phyloP scores from a whole-genome alignment of 1,139 yeast genomes.

The Kodamaea derodonti region DNA sequence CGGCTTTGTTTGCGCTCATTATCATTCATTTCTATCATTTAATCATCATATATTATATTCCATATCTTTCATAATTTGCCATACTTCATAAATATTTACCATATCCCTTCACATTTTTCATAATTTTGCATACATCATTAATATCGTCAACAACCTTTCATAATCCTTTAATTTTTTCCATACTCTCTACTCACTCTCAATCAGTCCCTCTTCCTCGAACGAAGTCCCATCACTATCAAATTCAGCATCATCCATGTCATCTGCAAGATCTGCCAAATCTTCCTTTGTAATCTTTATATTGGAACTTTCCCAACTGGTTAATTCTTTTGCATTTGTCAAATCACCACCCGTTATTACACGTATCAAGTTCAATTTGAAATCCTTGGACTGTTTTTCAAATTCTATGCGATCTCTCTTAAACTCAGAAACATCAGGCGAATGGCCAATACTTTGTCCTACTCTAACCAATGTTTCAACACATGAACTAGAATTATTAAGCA shows the following conservation, averaged over 20 bases:
- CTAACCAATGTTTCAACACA: conserved; percentile 78
- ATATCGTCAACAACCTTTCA: too few relatives aligned
- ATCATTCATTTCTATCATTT: too few relatives aligned
- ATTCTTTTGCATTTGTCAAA: conserved; percentile 25
- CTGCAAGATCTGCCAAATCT: conserved; percentile 17
- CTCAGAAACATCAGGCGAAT: conserved; percentile 49
- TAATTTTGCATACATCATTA: too few relatives aligned
- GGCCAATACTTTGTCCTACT: conserved; percentile 93
- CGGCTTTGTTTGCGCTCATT: too few relatives aligned
- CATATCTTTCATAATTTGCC: too few relatives aligned
- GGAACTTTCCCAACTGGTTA: conserved; percentile 39
- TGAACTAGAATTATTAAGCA: conserved; percentile 61
- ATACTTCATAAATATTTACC: too few relatives aligned
- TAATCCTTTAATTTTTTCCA: too few relatives aligned
- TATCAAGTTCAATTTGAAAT: conserved; percentile 50
- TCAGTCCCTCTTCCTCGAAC: conserved; percentile 11
- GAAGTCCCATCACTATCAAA: conserved; percentile 14
- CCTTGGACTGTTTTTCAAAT: conserved; percentile 46
- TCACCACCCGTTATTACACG: conserved; percentile 61
- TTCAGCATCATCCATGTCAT: conserved; percentile 13
- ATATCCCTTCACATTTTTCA: too few relatives aligned
- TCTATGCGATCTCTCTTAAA: conserved; percentile 45
- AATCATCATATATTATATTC: too few relatives aligned
- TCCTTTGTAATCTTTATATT: conserved; percentile 21
- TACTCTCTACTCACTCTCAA: conserved; percentile 6